phyloP scores from a whole-genome alignment of 2,329 filamentous ascomycete genomes.

The Botrytis galanthina region DNA sequence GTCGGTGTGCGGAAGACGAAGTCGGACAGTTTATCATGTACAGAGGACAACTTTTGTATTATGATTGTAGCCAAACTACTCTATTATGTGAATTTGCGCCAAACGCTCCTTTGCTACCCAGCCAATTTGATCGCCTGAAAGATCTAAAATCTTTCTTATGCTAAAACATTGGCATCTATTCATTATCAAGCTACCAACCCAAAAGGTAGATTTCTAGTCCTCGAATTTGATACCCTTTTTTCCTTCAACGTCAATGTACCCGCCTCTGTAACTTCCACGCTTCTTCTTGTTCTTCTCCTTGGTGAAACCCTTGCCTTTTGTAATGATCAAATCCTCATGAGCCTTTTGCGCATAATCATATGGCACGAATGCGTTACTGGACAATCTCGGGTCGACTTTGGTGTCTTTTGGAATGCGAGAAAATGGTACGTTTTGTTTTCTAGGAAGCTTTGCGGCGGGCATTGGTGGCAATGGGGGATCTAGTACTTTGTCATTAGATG shows the following conservation, averaged over 20 bases:
- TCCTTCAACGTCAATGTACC: slow-evolving; percentile 76
- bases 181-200: not conserved
- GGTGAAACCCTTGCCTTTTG: slow-evolving; percentile 94
- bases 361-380: slow-evolving; percentile 76
- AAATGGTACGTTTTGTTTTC: slow-evolving; percentile 66
- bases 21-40: not conserved
- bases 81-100: slow-evolving; percentile 16
- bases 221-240: slow-evolving; percentile 94
- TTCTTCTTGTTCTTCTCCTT: slow-evolving; percentile 99
- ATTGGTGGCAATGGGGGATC: slow-evolving; percentile 40
- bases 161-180: not conserved
- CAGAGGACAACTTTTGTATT: slow-evolving; percentile 18
- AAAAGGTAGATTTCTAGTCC: slow-evolving; percentile 53
- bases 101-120: slow-evolving; percentile 20
- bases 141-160: not conserved
- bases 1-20: not conserved
- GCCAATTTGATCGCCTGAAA: slow-evolving; percentile 5
- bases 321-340: slow-evolving; percentile 83
- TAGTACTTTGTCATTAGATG: slow-evolving; percentile 28
- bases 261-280: slow-evolving; percentile 85
- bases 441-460: slow-evolving; percentile 38
- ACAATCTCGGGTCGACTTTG: slow-evolving; percentile 64
- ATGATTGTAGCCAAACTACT: slow-evolving; percentile 16
- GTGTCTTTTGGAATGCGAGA: slow-evolving; percentile 72
- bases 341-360: slow-evolving; percentile 90